phyloP scores from a whole-genome alignment of 2,329 filamentous ascomycete species.

The Diaporthe velutina region DNA sequence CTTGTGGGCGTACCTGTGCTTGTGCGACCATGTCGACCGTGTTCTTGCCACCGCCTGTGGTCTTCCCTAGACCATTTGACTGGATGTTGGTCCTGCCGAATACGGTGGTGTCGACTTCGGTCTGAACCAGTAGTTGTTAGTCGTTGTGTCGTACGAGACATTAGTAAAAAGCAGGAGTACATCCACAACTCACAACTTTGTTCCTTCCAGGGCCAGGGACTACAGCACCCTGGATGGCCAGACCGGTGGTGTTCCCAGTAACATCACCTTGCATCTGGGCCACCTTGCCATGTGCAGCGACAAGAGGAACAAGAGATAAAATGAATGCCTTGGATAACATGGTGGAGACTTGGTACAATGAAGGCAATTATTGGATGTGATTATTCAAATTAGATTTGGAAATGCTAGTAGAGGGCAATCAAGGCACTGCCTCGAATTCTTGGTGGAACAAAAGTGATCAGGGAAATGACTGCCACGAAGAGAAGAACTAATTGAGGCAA shows the following conservation, averaged over 20 bases:
- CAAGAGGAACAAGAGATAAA: conserved; percentile 25
- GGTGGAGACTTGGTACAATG: background rate
- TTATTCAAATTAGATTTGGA: background rate
- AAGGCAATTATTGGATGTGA: background rate
- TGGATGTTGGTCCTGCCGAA: conserved; percentile 46
- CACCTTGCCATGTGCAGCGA: conserved; percentile 41
- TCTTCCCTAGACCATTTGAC: conserved; percentile 56
- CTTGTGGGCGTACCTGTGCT: conserved; percentile 36
- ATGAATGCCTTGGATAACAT: conserved; percentile 15
- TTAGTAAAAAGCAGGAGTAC: accelerated
- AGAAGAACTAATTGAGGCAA: background rate
- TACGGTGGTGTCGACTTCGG: conserved; percentile 48
- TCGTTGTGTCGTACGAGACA: accelerated
- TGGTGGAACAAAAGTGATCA: background rate
- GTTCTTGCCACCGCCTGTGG: conserved; percentile 52
- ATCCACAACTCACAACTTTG: background rate
- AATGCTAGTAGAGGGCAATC: background rate
- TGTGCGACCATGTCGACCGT: conserved; percentile 48
- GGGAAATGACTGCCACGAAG: conserved; percentile 24
- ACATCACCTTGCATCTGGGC: conserved; percentile 38
- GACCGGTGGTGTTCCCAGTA: conserved; percentile 41
- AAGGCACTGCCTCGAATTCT: conserved; percentile 32
- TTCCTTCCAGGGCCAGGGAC: conserved; percentile 42
- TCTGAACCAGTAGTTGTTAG: conserved; percentile 39
- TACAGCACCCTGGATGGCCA: conserved; percentile 41